A percentile compares a stretch with the other conserved stretches of the same genome.
Evolutionary conservation across 1,139 yeast species (phyloP).

Genomic region (Kurtzmaniella natalensis): DNA sequence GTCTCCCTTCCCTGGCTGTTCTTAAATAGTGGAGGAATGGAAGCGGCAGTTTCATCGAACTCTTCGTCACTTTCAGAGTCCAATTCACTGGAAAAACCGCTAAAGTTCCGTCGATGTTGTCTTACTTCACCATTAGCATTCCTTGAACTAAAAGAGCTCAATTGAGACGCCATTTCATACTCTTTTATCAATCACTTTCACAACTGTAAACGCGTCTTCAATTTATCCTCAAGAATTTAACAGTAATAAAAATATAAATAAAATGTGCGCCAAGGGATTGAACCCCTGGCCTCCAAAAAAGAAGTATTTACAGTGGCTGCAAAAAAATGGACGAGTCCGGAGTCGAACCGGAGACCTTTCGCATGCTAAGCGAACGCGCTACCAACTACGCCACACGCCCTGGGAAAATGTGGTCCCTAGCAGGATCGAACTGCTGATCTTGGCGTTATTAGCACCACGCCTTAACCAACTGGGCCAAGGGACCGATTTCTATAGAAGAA

Average conservation of each 20-base stretch:
- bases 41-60: conserved; percentile 20
- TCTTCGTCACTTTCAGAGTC: conserved; percentile 14
- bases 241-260: too few relatives aligned
- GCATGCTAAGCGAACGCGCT: conserved; percentile 91
- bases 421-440: conserved; percentile 86
- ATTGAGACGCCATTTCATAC: conserved; percentile 10
- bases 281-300: too few relatives aligned
- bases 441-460: conserved; percentile 88
- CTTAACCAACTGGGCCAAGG: conserved; percentile 90
- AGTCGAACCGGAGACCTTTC: conserved; percentile 89
- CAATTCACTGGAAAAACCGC: conserved; percentile 2
- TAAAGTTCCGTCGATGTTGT: not conserved
- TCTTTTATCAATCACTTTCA: too few relatives aligned
- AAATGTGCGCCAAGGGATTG: too few relatives aligned
- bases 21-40: conserved; percentile 10
- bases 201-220: too few relatives aligned
- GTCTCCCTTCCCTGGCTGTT: conserved; percentile 14
- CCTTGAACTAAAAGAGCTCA: conserved; percentile 10
- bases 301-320: too few relatives aligned
- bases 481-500: conserved; percentile 33
- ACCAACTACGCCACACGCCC: conserved; percentile 95
- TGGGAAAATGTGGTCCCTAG: conserved; percentile 57
- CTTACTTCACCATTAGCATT: not conserved
- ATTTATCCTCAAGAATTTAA: too few relatives aligned
- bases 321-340: conserved; percentile 75